Evolutionary conservation across 768 basidiomycete genomes (phyloP), one percentile per base, ranked within the genome.

Genomic region (Megacollybia marginata): DNA sequence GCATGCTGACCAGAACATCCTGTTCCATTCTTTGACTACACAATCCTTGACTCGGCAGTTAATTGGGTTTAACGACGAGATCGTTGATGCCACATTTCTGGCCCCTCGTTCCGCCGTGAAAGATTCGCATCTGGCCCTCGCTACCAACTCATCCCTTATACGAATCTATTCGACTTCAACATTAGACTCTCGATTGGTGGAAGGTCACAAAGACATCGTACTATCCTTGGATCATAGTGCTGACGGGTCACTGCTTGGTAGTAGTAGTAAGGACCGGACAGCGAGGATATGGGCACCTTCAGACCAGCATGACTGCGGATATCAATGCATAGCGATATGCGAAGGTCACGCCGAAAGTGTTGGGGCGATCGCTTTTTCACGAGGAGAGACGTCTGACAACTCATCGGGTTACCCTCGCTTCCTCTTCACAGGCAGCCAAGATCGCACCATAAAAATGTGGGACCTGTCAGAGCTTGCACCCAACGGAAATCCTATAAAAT

Each of bases 371-470:
- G 85, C 90, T 2, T 69, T 97, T 62, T 83, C 90, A n/a, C 77
- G 83, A 23, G 74, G 74, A 56, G 61, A 59, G 8, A 64, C 63
- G 33, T 55, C 60, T 46, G 23, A 6, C 23, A 28, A 28, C 23
- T 28, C 23, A 6, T 28, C 23, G 23, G 23, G 23, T 28, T 28
- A 28, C 23, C 68, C 71, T 45, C 72, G 72, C 36, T 95, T 96
- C 68, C 72, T 94, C 74, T 88, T 97, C 62, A 96, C 93, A 12
- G 96, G 95, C 32, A 91, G 88, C 62, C 95, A 98, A 66, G 96
- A 99, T 64, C 82, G 91, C 40, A 98, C 96, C 4, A 88, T 97
- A 63, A 99, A 99, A 67, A 87, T 98, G 83, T 99, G 96, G 96
- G 92, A 98, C 65, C 63, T 98, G n/a, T 69, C 77, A 1, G 62